These are phyloP conservation scores for Colletotrichum lentis DNA, from an alignment of 2,329 filamentous ascomycete genomes.

Conservation along the genomic window DNA sequence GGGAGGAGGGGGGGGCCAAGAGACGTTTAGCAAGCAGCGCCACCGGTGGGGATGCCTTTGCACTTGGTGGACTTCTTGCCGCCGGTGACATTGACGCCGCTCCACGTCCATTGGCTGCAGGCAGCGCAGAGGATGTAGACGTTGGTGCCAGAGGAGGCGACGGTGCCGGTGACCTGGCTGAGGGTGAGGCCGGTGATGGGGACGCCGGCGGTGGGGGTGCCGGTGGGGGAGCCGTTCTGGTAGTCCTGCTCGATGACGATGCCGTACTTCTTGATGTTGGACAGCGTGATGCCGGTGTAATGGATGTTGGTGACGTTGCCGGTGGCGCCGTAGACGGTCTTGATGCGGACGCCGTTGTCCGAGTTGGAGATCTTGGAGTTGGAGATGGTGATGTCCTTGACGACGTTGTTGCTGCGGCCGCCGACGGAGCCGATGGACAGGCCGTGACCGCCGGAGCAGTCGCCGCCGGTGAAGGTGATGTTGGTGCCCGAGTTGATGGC, in stretches of 20 bases:
- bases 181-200: constrained; percentile 61
- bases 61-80: constrained; percentile 52
- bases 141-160: constrained; percentile 50
- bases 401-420: constrained; percentile 60
- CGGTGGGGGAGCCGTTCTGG: constrained; percentile 56
- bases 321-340: constrained; percentile 57
- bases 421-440: constrained; percentile 56
- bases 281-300: constrained; percentile 55
- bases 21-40: constrained; percentile 30
- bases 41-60: constrained; percentile 42
- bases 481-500: constrained; percentile 63
- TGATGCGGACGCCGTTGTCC: constrained; percentile 61
- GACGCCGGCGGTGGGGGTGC: constrained; percentile 45
- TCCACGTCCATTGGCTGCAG: constrained; percentile 64
- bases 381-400: constrained; percentile 59
- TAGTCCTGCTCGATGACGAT: constrained; percentile 57
- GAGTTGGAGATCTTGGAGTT: constrained; percentile 61
- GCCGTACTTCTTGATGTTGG: constrained; percentile 52
- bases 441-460: constrained; percentile 56
- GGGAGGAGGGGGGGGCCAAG: too few species aligned
- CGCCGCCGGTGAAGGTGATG: constrained; percentile 55
- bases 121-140: constrained; percentile 64
- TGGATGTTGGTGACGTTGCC: constrained; percentile 55
- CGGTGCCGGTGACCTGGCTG: constrained; percentile 54
- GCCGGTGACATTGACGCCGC: constrained; percentile 58